These are phyloP conservation scores for Thymus mandschuricus DNA, from an alignment of 257 asterid species.

Conservation along the genomic window DNA sequence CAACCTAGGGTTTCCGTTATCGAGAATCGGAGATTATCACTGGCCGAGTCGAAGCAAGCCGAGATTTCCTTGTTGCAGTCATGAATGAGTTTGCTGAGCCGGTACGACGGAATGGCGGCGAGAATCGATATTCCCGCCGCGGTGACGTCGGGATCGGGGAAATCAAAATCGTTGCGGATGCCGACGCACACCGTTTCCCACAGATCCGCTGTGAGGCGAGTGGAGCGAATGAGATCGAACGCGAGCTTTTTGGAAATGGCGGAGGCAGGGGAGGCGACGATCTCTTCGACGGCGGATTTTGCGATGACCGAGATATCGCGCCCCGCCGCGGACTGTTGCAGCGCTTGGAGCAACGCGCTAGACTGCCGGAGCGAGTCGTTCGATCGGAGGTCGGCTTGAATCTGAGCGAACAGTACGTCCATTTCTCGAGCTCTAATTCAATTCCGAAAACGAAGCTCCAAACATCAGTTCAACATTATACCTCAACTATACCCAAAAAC, in stretches of 20 bases:
- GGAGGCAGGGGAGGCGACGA: slow-evolving; percentile 92
- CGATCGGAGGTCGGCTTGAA: slow-evolving; percentile 93
- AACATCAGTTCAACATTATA: neutral
- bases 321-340: slow-evolving; percentile 94
- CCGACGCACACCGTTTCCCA: slow-evolving; percentile 87
- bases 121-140: slow-evolving; percentile 91
- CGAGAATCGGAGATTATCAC: slow-evolving; percentile 77
- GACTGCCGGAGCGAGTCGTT: slow-evolving; percentile 91
- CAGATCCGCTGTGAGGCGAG: slow-evolving; percentile 80
- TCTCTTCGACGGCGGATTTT: slow-evolving; percentile 90
- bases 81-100: slow-evolving; percentile 74
- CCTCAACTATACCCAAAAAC: neutral
- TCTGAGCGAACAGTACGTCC: slow-evolving; percentile 91
- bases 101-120: slow-evolving; percentile 82
- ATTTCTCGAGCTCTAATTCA: slow-evolving; percentile 33
- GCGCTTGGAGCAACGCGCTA: slow-evolving; percentile 90
- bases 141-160: slow-evolving; percentile 89
- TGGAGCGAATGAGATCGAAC: slow-evolving; percentile 81
- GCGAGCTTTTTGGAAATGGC: slow-evolving; percentile 89
- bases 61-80: slow-evolving; percentile 80
- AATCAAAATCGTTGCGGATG: slow-evolving; percentile 77
- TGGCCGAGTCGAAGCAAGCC: slow-evolving; percentile 74
- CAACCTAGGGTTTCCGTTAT: slow-evolving; percentile 88
- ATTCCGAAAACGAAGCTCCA: neutral
- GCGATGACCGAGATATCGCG: slow-evolving; percentile 86